phyloP scores from a whole-genome alignment of 148 eudicot species.

The Persicaria tinctoria region DNA sequence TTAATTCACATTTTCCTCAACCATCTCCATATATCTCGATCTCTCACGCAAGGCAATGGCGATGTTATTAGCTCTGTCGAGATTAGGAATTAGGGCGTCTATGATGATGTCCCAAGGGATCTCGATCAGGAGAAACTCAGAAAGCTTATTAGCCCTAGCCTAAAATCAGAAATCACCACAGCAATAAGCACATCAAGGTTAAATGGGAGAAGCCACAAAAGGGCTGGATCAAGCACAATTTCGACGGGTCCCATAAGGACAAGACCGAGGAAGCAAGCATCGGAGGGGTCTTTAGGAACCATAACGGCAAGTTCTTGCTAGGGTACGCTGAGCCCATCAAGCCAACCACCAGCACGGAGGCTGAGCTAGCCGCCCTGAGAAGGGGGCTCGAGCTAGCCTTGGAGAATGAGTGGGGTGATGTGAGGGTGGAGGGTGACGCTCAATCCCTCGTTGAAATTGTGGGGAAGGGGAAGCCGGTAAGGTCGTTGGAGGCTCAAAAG shows the following conservation, averaged over 20 bases:
- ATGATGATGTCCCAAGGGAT: not conserved
- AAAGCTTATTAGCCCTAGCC: conserved; percentile 17
- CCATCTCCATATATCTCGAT: not conserved
- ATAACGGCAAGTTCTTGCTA: conserved; percentile 57
- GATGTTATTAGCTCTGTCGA: conserved; percentile 29
- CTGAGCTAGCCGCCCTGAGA: conserved; percentile 62
- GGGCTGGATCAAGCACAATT: conserved; percentile 87
- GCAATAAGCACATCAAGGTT: conserved; percentile 46
- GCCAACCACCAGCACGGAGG: conserved; percentile 42
- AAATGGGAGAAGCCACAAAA: conserved; percentile 67
- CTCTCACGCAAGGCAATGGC: conserved; percentile 1
- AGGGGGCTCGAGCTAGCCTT: conserved; percentile 69
- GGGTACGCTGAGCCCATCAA: conserved; percentile 80
- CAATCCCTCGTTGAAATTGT: conserved; percentile 52
- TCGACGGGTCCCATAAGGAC: conserved; percentile 70
- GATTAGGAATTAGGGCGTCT: conserved; percentile 17
- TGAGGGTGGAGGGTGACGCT: conserved; percentile 91
- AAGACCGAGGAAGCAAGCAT: conserved; percentile 68
- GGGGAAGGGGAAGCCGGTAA: conserved; percentile 24
- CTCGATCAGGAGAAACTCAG: conserved; percentile 18
- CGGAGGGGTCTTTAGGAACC: conserved; percentile 75
- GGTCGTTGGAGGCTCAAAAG: conserved; percentile 39
- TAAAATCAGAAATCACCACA: conserved; percentile 42
- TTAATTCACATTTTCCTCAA: not conserved
- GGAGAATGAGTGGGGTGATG: conserved; percentile 53